These are phyloP conservation scores for Tetrapisispora pingtungensis DNA, from an alignment of 805 yeast genomes.

Conservation along the genomic window DNA sequence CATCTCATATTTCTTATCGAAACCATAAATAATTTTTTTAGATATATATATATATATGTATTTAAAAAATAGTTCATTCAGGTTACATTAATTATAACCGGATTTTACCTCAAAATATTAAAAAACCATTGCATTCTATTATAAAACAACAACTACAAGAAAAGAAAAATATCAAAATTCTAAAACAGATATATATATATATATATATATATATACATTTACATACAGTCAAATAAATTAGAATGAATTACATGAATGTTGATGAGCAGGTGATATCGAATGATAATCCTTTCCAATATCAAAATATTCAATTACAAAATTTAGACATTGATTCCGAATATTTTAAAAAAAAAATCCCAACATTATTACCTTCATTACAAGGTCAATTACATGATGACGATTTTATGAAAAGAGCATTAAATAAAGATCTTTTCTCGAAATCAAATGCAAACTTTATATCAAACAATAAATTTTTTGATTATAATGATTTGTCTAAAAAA, in stretches of 20 bases:
- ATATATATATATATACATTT: too few relatives aligned
- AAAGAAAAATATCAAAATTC: too few relatives aligned
- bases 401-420: constrained; percentile 15
- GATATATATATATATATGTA: too few relatives aligned
- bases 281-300: background rate
- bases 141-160: too few relatives aligned
- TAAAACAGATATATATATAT: too few relatives aligned
- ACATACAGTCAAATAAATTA: too few relatives aligned
- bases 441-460: background rate
- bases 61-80: too few relatives aligned
- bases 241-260: background rate
- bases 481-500: background rate
- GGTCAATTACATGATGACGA: constrained; percentile 12
- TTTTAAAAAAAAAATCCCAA: constrained; percentile 9
- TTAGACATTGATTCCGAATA: background rate
- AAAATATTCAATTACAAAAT: background rate
- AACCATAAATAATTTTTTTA: too few relatives aligned
- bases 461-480: background rate
- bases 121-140: too few relatives aligned
- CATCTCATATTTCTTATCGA: too few relatives aligned
- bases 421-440: constrained; percentile 6
- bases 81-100: too few relatives aligned
- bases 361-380: constrained; percentile 13
- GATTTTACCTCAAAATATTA: too few relatives aligned
- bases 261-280: background rate